Evolutionary conservation across 2,329 filamentous ascomycete genomes (phyloP), one percentile per base, ranked within the genome.

Genomic region (Penicillium sp.): DNA sequence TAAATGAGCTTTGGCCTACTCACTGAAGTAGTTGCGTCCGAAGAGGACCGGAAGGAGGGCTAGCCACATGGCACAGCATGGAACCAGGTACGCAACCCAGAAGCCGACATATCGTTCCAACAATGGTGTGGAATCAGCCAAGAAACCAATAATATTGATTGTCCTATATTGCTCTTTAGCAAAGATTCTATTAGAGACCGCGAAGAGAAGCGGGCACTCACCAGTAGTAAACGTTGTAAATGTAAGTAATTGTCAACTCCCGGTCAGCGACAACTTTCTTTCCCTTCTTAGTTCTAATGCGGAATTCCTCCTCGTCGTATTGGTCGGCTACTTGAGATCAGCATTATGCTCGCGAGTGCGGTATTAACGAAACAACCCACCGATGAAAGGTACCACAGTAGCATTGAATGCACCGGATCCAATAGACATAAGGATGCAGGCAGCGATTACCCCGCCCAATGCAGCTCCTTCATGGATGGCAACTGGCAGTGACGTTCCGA

Each of bases 201-300:
- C 14, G 21, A 50, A 31, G 27, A 50, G 37, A 9, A 37, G 27
- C 9, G 7, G 11, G 23, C 21, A 54, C 56, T 39, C 26, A 74
- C 75, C 75, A 77, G 55, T 74, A 78, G 54, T 71, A 74, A 1
- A 74, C 50, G 46, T 72, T 75, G 63, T 74, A 78, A 14, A 77
- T 74, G 58, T 72, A 77, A 48, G 73, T 69, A 0, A 76, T 53
- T 0, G 74, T 77, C 4, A 74, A 62, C 6, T 69, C 58, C 16
- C 69, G 64, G 45, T 73, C 69, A 2, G 62, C 67, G n/a, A 76
- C 53, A n/a, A 75, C 73, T 37, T 52, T 54, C 51, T 75, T 69
- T n/a, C 72, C 72, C 2, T 63, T 67, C 42, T 39, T n/a, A 19
- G 31, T 48, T 8, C 29, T 37, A 13, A 60, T 52, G 19, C 35